Conservation (phyloP, 2,329 filamentous ascomycete species). For the Capronia coronata region DNA sequence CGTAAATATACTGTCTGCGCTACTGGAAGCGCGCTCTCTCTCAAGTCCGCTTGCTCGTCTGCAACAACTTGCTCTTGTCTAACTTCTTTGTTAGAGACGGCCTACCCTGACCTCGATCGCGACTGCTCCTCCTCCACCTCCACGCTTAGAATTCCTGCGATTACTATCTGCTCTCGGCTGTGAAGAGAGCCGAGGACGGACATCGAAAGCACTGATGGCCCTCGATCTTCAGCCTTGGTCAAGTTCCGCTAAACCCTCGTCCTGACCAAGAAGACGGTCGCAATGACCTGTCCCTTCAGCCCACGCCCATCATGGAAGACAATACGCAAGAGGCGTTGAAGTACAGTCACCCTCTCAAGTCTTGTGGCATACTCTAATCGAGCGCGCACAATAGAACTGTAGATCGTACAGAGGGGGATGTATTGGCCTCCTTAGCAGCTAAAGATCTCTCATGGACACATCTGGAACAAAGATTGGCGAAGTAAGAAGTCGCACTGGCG, state of each 20-base stretch:
- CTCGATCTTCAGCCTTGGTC: conserved; percentile 19
- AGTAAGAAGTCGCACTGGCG: conserved; percentile 14
- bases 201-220: no score
- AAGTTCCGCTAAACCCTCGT: conserved; percentile 20
- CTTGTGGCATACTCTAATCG: conserved; percentile 1
- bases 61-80: no score
- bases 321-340: conserved; percentile 45
- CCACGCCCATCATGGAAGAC: conserved; percentile 26
- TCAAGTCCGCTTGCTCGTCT: no score
- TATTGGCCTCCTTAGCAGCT: conserved; percentile 34
- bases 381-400: conserved; percentile 36
- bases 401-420: conserved; percentile 39
- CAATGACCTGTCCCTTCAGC: conserved; percentile 23
- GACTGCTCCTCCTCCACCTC: no score
- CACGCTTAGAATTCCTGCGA: no score
- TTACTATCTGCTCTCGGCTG: no score
- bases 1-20: no score
- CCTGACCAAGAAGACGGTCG: conserved; percentile 25
- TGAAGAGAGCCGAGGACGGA: no score
- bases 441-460: conserved; percentile 20
- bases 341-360: conserved; percentile 36
- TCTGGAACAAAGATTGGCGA: conserved; percentile 22
- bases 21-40: no score
- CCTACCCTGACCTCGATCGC: no score
- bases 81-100: no score